Conservation (phyloP, 2,329 filamentous ascomycete genomes). For the Trichophyton schoenleinii region DNA sequence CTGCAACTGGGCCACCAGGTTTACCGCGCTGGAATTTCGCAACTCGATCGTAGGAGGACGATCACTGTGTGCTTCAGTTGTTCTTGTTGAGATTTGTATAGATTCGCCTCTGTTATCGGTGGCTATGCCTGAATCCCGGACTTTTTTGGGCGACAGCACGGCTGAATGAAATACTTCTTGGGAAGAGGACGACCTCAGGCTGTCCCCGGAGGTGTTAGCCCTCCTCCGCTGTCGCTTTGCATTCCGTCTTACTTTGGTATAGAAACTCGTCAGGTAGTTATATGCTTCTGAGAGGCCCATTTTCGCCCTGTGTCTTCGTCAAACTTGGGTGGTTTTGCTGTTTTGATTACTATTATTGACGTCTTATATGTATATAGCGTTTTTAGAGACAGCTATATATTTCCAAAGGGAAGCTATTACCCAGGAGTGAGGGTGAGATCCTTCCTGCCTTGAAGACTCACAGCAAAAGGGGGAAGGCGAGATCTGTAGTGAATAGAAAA, state of each 20-base stretch:
- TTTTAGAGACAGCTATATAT: background rate
- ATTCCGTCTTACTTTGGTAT: conserved; percentile 4
- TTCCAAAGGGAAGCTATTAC: background rate
- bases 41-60: background rate
- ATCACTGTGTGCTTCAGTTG: background rate
- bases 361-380: background rate
- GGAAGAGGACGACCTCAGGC: background rate
- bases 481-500: background rate
- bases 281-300: conserved; percentile 11
- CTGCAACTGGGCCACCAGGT: background rate
- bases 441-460: background rate
- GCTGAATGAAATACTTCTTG: background rate
- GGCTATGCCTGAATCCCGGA: background rate
- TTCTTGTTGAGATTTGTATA: background rate
- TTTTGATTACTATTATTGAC: background rate
- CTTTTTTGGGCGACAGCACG: background rate
- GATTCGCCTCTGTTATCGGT: background rate
- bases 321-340: background rate
- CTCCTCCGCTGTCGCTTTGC: background rate
- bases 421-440: background rate
- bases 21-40: background rate
- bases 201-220: background rate
- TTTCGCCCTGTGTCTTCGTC: background rate
- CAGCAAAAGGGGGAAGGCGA: background rate
- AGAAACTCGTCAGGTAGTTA: conserved; percentile 13